Base-by-base conservation (phyloP, 371 early-diverging fungal genomes). In the Apophysomyces ossiformis region DNA sequence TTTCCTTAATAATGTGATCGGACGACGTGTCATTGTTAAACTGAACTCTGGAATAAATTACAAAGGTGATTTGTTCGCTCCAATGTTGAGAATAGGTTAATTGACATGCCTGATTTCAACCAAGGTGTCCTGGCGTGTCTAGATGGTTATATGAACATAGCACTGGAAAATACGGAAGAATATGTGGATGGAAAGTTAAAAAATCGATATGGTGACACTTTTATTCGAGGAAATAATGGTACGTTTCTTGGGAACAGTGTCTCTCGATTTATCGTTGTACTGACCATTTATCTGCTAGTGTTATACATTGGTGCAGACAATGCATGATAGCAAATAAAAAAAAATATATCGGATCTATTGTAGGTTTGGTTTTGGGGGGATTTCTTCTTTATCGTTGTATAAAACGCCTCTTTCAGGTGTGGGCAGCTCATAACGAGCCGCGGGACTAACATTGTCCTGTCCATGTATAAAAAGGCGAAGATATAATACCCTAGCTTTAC, bases 81-180 rank as follows among this genome's bases (percentile, higher is more conserved):
- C 41, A 47, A 46, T 41, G 15, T 11, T n/a, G 11, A 11, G 16
- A 37, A 41, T 16, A 38, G 47, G 39, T 13, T 46, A 8, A 35
- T 32, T 18, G 35, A 32, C 32, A 21, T 65, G 11, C 59, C 35
- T 9, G 21, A 41, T 47, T 16, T 50, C 39, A 44, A 9, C 39
- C 9, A 78, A 93, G 96, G 95, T 12, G 87, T 90, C 12, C 82
- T 98, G 60, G 92, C 96, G n/a, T 98, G 97, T 76, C 74, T 98
- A 68, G 99, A 98, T 78, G 97, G 97, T n/a, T 97, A 96, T 73
- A 98, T 98, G 98, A 98, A 98, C 78, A 96, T 98, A 77, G 98
- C 97, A 5, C 71, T 98, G 74, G 97, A 96, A 79, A 92, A 96
- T 70, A 96, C 97, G 2, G 92, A 96, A 73, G 99, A 98, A 76